Percentiles rank a stretch among this genome's conserved stretches.
Conservation (phyloP, 768 basidiomycete genomes). For the Tulasnella calospora region DNA sequence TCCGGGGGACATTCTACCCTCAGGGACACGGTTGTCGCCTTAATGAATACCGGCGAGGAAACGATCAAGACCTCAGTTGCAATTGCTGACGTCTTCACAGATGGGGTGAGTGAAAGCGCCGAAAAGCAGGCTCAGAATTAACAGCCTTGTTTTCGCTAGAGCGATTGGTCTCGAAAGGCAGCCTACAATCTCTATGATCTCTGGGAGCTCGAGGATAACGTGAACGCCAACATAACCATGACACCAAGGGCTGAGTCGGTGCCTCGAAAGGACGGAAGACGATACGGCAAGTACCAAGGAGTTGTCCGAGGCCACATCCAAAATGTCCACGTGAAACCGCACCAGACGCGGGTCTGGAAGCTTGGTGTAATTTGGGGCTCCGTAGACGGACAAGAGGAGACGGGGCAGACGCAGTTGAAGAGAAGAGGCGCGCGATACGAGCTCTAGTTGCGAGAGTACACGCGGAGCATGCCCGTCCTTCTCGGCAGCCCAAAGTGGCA, state of each 20-base stretch:
- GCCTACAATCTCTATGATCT: constrained; percentile 35
- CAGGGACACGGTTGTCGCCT: constrained; percentile 37
- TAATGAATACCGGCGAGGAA: constrained; percentile 38
- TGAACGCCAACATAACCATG: neutral
- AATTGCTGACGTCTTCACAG: constrained; percentile 38
- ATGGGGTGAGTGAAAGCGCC: constrained; percentile 32
- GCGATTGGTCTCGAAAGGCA: constrained; percentile 12
- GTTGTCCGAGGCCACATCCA: constrained; percentile 20
- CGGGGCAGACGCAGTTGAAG: neutral
- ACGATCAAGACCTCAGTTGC: constrained; percentile 35
- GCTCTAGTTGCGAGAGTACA: neutral
- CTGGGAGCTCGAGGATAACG: constrained; percentile 39
- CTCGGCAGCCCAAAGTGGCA: neutral
- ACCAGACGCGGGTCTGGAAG: constrained; percentile 23
- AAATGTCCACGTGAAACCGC: constrained; percentile 13
- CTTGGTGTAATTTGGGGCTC: constrained; percentile 18
- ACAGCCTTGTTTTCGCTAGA: constrained; percentile 8
- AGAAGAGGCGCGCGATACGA: neutral
- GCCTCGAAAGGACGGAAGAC: neutral
- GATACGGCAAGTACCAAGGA: constrained; percentile 17
- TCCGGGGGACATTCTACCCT: neutral
- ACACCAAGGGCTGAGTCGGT: neutral
- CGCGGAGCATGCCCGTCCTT: neutral
- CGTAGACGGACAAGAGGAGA: neutral
- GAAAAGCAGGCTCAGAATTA: neutral